phyloP scores from a whole-genome alignment of 2,329 filamentous ascomycete genomes.

The Ophiosphaerella korrae region DNA sequence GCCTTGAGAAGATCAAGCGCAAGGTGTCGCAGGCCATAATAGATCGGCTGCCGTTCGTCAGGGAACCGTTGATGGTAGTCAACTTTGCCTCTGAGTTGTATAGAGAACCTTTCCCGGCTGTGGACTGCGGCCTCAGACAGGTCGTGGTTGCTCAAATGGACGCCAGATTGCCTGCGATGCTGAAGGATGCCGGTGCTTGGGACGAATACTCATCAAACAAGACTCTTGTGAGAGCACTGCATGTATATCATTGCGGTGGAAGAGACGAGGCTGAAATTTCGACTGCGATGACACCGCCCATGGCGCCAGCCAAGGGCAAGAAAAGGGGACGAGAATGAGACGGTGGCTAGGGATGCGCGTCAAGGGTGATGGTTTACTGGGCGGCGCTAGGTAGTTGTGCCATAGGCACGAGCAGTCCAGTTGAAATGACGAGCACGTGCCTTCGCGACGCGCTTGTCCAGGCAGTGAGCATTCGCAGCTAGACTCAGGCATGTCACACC shows the following conservation, averaged over 20 bases:
- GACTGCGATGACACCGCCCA: neutral
- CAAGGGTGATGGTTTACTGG: too few relatives aligned
- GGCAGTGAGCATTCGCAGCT: too few relatives aligned
- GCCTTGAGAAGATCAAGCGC: constrained; percentile 19
- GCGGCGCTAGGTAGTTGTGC: too few relatives aligned
- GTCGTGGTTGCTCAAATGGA: constrained; percentile 15
- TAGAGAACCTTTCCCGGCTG: constrained; percentile 8
- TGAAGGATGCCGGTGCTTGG: constrained; percentile 16
- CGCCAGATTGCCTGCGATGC: constrained; percentile 12
- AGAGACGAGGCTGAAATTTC: neutral
- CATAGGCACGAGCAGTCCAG: too few relatives aligned
- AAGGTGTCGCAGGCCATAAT: constrained; percentile 20
- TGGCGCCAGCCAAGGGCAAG: constrained; percentile 1
- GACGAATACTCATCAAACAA: constrained; percentile 15
- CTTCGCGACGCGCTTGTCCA: too few relatives aligned
- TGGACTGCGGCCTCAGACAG: constrained; percentile 23
- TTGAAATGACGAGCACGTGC: too few relatives aligned
- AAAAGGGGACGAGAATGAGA: neutral
- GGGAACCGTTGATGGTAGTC: constrained; percentile 18
- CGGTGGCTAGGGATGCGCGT: too few relatives aligned
- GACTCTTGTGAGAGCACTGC: constrained; percentile 15
- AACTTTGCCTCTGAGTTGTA: constrained; percentile 17
- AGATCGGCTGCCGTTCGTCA: constrained; percentile 24
- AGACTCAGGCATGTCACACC: neutral
- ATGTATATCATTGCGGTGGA: constrained; percentile 8